A percentile compares a stretch with the other conserved stretches of the same genome.
Evolutionary conservation across 2,329 filamentous ascomycete species (phyloP).

Genomic region (Alternaria postmessia): DNA sequence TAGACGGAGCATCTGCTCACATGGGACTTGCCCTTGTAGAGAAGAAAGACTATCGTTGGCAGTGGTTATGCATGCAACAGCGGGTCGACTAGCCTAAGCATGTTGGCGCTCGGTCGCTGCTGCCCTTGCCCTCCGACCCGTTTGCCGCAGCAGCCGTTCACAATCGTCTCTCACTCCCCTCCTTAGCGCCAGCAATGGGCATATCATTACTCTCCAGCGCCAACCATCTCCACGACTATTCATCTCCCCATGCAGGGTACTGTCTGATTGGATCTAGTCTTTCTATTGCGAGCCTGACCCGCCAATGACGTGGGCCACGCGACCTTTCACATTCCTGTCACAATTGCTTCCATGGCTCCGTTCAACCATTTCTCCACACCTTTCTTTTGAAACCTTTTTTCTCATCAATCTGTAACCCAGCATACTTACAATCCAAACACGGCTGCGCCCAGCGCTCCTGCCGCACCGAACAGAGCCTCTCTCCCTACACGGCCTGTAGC

Average conservation of each 20-base stretch:
- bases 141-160: conserved; percentile 24
- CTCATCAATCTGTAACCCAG: neutral
- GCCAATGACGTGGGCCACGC: conserved; percentile 19
- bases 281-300: neutral
- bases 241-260: conserved; percentile 10
- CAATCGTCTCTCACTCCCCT: conserved; percentile 7
- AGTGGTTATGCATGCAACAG: conserved; percentile 20
- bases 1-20: conserved; percentile 27
- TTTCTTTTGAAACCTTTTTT: conserved; percentile 3
- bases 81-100: conserved; percentile 18
- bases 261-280: conserved; percentile 1
- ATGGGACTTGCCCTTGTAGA: conserved; percentile 28
- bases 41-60: conserved; percentile 22
- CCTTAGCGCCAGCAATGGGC: conserved; percentile 13
- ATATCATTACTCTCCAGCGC: conserved; percentile 8
- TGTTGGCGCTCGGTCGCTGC: conserved; percentile 17
- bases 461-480: neutral
- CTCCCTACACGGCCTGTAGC: neutral
- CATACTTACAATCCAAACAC: neutral
- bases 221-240: conserved; percentile 12
- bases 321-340: conserved; percentile 6
- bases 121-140: conserved; percentile 18
- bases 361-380: neutral
- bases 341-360: neutral
- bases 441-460: neutral